Evolutionary conservation across 1,284 basidiomycete species (phyloP).

Genomic region (Xerocomus nothofagi): DNA sequence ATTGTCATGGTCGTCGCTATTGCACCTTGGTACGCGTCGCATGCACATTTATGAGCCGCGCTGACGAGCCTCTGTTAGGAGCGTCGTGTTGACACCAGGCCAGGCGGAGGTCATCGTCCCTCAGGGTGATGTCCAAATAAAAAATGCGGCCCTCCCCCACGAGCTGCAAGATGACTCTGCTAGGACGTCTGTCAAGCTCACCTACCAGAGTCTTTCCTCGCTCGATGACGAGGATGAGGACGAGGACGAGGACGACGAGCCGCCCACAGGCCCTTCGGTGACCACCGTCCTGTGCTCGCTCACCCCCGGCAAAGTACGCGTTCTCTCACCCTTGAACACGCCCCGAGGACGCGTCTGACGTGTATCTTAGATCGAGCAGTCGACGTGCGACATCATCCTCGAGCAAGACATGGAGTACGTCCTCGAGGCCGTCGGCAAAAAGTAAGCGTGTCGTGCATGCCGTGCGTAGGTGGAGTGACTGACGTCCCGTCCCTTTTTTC

Average conservation of each 20-base stretch:
- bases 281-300: constrained; percentile 66
- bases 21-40: constrained; percentile 56
- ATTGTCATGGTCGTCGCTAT: constrained; percentile 63
- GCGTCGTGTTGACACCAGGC: constrained; percentile 59
- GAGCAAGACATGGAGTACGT: constrained; percentile 67
- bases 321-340: constrained; percentile 3
- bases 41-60: background rate
- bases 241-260: constrained; percentile 52
- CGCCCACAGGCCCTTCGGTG: constrained; percentile 38
- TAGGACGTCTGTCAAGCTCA: constrained; percentile 80
- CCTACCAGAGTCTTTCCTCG: constrained; percentile 49
- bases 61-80: constrained; percentile 46
- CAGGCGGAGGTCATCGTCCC: constrained; percentile 63
- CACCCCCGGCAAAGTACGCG: constrained; percentile 68
- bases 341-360: constrained; percentile 9
- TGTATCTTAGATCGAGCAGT: constrained; percentile 71
- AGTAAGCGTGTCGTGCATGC: constrained; percentile 48
- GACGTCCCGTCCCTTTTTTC: background rate
- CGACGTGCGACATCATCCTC: constrained; percentile 73
- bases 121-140: constrained; percentile 75
- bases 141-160: constrained; percentile 82
- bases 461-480: background rate
- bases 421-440: constrained; percentile 83
- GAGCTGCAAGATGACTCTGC: constrained; percentile 62
- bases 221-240: constrained; percentile 43